A percentile compares a stretch with the other conserved stretches of the same genome.
Evolutionary conservation across 306 rosid species (phyloP).

Genomic region (Vigna mungo): DNA sequence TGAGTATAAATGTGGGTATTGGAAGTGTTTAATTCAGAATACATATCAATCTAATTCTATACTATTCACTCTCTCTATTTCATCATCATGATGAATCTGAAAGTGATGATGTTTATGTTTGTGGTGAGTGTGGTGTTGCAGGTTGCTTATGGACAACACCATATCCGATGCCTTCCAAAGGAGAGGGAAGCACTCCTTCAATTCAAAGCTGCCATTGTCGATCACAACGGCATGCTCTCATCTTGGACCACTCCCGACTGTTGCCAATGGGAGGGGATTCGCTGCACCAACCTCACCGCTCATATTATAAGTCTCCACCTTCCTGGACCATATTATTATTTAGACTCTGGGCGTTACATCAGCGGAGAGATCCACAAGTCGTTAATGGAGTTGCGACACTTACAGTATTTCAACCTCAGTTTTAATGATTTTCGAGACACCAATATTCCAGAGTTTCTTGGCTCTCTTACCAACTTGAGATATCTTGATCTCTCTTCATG

Average conservation of each 20-base stretch:
- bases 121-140: background rate
- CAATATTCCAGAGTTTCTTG: background rate
- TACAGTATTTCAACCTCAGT: slow-evolving; percentile 3
- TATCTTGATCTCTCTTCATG: background rate
- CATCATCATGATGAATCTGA: too few species aligned
- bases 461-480: background rate
- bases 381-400: background rate
- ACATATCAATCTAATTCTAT: too few species aligned
- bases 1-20: too few species aligned
- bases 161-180: background rate
- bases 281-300: slow-evolving; percentile 22
- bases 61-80: too few species aligned
- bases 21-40: too few species aligned
- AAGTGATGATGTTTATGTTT: background rate
- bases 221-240: background rate
- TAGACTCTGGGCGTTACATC: background rate
- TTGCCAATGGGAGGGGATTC: slow-evolving; percentile 43
- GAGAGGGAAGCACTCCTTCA: slow-evolving; percentile 36
- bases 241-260: slow-evolving; percentile 40
- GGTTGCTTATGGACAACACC: too few species aligned
- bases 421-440: fast-evolving
- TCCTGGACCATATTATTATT: fast-evolving
- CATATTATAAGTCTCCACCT: background rate
- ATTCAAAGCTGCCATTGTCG: slow-evolving; percentile 23
- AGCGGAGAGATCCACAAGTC: background rate